A percentile compares a stretch with the other conserved stretches of the same genome.
phyloP scores from a whole-genome alignment of 1,284 basidiomycete genomes.

The Moesziomyces aphidis region DNA sequence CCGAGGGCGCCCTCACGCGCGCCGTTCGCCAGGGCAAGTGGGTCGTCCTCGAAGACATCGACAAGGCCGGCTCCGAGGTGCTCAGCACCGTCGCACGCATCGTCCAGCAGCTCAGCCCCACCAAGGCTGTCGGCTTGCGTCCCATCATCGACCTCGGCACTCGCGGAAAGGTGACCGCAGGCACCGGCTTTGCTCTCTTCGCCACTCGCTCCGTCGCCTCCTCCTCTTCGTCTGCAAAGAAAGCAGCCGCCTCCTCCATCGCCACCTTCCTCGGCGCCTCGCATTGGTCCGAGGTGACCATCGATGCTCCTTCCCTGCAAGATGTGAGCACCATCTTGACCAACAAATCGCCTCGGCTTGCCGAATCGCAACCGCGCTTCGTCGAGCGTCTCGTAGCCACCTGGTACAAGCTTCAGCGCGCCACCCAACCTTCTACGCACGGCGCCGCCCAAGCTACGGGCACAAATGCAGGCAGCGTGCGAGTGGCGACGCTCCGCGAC shows the following conservation, averaged over 20 bases:
- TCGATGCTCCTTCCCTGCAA: constrained; percentile 38
- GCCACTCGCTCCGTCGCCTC: constrained; percentile 64
- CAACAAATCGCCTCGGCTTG: constrained; percentile 41
- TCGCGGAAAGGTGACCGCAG: constrained; percentile 67
- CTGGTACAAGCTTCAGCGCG: constrained; percentile 51
- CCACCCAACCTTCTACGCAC: constrained; percentile 30
- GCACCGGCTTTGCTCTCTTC: constrained; percentile 69
- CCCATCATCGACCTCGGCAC: constrained; percentile 72
- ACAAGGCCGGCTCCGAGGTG: constrained; percentile 70
- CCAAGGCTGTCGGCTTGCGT: constrained; percentile 80
- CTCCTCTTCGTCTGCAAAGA: constrained; percentile 65
- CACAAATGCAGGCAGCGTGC: constrained; percentile 31
- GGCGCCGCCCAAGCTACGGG: constrained; percentile 5
- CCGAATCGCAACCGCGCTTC: constrained; percentile 26
- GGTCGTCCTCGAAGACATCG: constrained; percentile 94
- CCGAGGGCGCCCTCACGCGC: constrained; percentile 91
- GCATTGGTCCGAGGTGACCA: constrained; percentile 63
- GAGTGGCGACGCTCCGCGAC: constrained; percentile 78
- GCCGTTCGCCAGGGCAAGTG: constrained; percentile 92
- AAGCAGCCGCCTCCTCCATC: constrained; percentile 24
- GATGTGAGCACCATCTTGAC: constrained; percentile 59
- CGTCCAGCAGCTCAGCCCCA: constrained; percentile 78
- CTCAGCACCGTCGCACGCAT: constrained; percentile 70
- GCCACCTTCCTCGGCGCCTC: constrained; percentile 78
- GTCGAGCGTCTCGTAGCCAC: constrained; percentile 50